Base-by-base conservation (phyloP, 2,329 filamentous ascomycete genomes). In the Periglandula ipomoeae region DNA sequence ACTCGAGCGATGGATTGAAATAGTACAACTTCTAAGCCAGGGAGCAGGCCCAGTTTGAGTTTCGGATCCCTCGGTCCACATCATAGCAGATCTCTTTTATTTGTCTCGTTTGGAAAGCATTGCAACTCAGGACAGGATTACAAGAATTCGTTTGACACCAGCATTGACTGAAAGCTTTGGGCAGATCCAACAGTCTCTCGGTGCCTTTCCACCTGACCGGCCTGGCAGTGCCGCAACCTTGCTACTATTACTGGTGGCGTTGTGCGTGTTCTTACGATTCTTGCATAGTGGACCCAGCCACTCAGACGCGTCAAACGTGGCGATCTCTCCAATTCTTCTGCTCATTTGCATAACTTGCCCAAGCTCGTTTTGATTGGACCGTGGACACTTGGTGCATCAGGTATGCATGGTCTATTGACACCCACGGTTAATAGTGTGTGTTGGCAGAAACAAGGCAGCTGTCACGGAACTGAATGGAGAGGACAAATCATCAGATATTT, bases 281-380 rank as follows among this genome's bases (percentile, higher is more conserved):
- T 40, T 45, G 53, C 53, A 57, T 49, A 43, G 30, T 51, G 46
- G 49, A 34, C 30, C 49, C 48, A 48, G 48, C 52, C 54, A 55
- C 47, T 56, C 49, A 50, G 49, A 37, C 44, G 41, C 44, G 49
- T 52, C 52, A 50, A 50, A 50, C 41, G 50, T 48, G 55, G 42
- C 50, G 57, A 60, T 64, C 59, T 50, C 50, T 49, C 51, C 54
- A 52, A 45, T 34, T 50, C 55, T 48, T 39, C 46, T 46, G 35
- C 35, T 38, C 35, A 38, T 44, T 49, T 57, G 55, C 58, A 61
- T 52, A 53, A 59, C 50, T 56, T 35, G 22, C 11, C 19, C n/a
- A 19, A 20, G 10, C 13, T 35, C 11, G 5, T 34, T 13, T 20
- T 27, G 37, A 59, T 59, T 59, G 59, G 55, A 26, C 26, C 17